Evolutionary conservation across 2,329 filamentous ascomycete genomes (phyloP), one percentile per base, ranked within the genome.

Genomic region (Alternaria triticimaculans): DNA sequence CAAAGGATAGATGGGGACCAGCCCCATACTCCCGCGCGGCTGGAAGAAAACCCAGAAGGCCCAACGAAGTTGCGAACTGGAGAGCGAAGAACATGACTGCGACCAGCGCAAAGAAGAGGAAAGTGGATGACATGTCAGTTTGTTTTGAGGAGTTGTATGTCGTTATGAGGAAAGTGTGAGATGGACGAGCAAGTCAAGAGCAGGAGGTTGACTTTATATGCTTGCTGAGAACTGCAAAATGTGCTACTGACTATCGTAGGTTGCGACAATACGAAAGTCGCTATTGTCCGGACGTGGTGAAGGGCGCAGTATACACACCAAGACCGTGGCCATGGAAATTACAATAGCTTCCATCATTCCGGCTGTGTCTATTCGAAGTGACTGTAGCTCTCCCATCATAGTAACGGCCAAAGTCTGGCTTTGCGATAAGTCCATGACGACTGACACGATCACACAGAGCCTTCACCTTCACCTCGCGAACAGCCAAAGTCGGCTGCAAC

Each of bases 381-480:
- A 45, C 43, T 14, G 18, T 0, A 45, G 18, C 1, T 45, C 0
- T 21, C 20, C 21, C 18, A 20, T 0, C 0, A 21, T 0, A 14
- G 20, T 20, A 14, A 45, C 5, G 2, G 18, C 43, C 6, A 20
- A 21, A 21, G 6, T 21, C 12, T 45, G 12, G 20, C 43, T 45
- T 1, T 45, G 11, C 18, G 21, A 45, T 8, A 45, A 21, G 11
- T 14, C 43, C 18, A 21, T 21, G 18, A 45, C 5, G n/a, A 18
- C 3, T 11, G 37, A 41, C n/a, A 41, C 9, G n/a, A 41, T 41
- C n/a, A 41, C 9, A 41, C 18, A 11, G 9, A 18, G 8, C n/a
- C 18, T 18, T 41, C n/a, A 41, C n/a, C n/a, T 41, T 41, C n/a
- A 41, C 15, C n/a, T 3, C n/a, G n/a, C 0, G 5, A 41, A 18